Percentiles rank a stretch among this genome's conserved stretches.
Conservation (phyloP, 1,139 yeast genomes). For the Pichia sp. region DNA sequence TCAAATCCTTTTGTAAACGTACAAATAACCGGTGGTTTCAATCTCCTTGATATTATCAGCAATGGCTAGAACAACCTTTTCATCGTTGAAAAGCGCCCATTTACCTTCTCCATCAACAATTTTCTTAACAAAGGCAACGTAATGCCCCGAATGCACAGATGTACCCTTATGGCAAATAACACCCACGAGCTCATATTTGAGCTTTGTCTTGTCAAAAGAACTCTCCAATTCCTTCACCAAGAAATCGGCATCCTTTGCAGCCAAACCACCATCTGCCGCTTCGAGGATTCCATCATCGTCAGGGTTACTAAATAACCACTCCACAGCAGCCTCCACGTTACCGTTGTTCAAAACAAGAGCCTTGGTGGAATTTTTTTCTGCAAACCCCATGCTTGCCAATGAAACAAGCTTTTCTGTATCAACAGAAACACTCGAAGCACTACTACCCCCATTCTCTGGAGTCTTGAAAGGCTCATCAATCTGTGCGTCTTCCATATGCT, state of each 20-base stretch:
- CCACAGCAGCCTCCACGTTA: constrained; percentile 74
- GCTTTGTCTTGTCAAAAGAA: constrained; percentile 16
- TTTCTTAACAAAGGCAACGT: constrained; percentile 72
- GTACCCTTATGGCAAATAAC: constrained; percentile 92
- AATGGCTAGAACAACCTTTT: constrained; percentile 75
- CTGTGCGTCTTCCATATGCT: constrained; percentile 80
- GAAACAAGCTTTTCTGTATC: constrained; percentile 44
- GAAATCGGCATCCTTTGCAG: constrained; percentile 11
- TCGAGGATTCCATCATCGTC: constrained; percentile 53
- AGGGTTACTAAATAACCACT: constrained; percentile 81
- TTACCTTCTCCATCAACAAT: constrained; percentile 38
- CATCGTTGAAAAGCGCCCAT: constrained; percentile 92
- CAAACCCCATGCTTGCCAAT: constrained; percentile 75
- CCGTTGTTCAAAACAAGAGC: constrained; percentile 58
- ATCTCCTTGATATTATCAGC: constrained; percentile 57
- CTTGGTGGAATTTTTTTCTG: constrained; percentile 54
- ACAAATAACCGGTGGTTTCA: constrained; percentile 59
- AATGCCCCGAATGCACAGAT: constrained; percentile 94
- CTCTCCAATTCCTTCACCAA: constrained; percentile 20
- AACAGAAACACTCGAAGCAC: constrained; percentile 16
- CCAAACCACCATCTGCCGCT: constrained; percentile 19
- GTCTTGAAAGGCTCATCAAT: constrained; percentile 58
- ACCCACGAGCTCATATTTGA: constrained; percentile 53
- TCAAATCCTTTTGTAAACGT: constrained; percentile 38
- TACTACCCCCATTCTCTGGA: constrained; percentile 20